A percentile compares a stretch with the other conserved stretches of the same genome.
Conservation (phyloP, 441 rosid genomes). For the Theobroma grandiflorum region DNA sequence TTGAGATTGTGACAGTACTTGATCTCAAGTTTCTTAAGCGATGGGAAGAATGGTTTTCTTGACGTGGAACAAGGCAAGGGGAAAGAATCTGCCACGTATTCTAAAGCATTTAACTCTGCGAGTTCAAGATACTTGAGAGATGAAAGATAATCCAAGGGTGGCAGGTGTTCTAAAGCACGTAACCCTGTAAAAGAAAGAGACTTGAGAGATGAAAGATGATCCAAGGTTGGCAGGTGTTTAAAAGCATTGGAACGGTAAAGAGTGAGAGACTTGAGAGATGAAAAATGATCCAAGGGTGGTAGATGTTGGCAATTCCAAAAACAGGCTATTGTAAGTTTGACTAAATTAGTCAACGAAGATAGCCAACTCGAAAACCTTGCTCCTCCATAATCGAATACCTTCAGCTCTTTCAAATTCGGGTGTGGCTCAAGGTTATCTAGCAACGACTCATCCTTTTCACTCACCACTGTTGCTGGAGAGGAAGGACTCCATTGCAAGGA, state of each 20-base stretch:
- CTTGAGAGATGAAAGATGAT: too few species aligned
- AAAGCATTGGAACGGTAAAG: neutral
- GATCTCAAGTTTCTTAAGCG: neutral
- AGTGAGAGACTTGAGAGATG: conserved; percentile 11
- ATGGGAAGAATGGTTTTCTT: neutral
- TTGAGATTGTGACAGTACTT: too few species aligned
- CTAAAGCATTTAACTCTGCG: neutral
- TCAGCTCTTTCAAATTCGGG: conserved; percentile 4
- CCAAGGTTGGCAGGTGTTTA: too few species aligned
- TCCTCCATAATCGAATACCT: conserved; percentile 12
- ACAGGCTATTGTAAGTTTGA: neutral
- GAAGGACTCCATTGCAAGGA: neutral
- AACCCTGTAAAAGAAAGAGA: too few species aligned
- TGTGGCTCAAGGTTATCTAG: conserved; percentile 21
- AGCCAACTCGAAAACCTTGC: conserved; percentile 17
- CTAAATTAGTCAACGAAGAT: conserved; percentile 22
- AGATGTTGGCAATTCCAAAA: conserved; percentile 13
- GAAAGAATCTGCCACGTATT: neutral
- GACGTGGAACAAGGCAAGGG: neutral
- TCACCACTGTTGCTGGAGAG: too few species aligned
- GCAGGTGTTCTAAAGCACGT: too few species aligned
- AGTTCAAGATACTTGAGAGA: neutral
- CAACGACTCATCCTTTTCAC: neutral
- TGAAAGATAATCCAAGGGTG: too few species aligned
- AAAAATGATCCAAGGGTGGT: conserved; percentile 26